These are phyloP conservation scores for Sanghuangporus sanghuang DNA, from an alignment of 1,284 basidiomycete species.

Conservation along the genomic window DNA sequence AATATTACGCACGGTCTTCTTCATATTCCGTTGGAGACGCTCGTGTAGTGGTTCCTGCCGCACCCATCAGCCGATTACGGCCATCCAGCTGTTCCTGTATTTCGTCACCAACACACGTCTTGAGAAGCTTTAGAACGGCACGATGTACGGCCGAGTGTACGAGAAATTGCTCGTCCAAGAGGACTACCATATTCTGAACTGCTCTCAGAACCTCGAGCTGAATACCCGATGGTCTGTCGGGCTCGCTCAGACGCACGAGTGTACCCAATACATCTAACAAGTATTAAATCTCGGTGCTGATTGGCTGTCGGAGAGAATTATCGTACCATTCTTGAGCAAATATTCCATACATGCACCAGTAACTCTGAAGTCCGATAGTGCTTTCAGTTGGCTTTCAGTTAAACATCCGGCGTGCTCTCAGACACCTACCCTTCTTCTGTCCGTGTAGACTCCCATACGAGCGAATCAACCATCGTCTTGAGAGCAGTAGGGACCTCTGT, in stretches of 20 bases:
- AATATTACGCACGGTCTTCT: conserved; percentile 63
- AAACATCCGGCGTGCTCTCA: conserved; percentile 1
- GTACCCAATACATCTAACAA: conserved; percentile 70
- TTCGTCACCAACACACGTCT: conserved; percentile 88
- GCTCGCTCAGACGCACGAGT: conserved; percentile 81
- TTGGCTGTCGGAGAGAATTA: neutral
- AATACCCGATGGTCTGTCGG: conserved; percentile 79
- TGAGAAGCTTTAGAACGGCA: conserved; percentile 81
- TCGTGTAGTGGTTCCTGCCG: conserved; percentile 64
- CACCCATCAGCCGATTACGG: conserved; percentile 70
- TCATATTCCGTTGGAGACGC: conserved; percentile 79
- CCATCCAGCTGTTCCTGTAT: conserved; percentile 81
- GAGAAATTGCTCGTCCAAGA: conserved; percentile 87
- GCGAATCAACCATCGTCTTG: conserved; percentile 79
- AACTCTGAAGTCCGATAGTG: conserved; percentile 39
- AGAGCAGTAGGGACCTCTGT: conserved; percentile 79
- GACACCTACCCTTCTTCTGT: conserved; percentile 76
- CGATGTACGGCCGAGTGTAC: conserved; percentile 88
- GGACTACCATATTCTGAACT: conserved; percentile 83
- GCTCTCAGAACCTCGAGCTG: conserved; percentile 81
- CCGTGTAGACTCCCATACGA: conserved; percentile 82
- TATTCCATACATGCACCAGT: conserved; percentile 90
- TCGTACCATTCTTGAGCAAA: conserved; percentile 78
- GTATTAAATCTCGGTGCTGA: neutral
- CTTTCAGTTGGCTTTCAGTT: neutral